Conservation (phyloP, 768 basidiomycete genomes). For the Pisolithus orientalis region DNA sequence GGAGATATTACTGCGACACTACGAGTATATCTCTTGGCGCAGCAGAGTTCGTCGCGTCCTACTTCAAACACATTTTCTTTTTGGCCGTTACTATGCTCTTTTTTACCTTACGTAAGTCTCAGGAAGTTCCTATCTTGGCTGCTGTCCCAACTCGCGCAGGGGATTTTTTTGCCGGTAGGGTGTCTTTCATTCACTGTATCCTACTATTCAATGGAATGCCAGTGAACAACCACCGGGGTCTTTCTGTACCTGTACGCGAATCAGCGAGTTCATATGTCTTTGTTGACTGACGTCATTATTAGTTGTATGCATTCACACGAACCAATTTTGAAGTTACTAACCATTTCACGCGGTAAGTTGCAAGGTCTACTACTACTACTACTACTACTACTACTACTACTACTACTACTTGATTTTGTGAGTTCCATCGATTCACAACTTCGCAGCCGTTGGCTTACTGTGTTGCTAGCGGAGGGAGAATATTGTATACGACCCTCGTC, state of each 20-base stretch:
- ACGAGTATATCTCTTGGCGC: background rate
- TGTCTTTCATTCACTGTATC: background rate
- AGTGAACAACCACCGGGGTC: background rate
- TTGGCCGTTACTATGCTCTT: conserved; percentile 21
- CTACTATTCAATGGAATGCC: background rate
- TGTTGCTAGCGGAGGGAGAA: conserved; percentile 10
- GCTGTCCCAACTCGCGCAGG: no score
- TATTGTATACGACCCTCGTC: conserved; percentile 14
- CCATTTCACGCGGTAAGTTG: conserved; percentile 6
- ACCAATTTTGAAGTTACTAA: background rate
- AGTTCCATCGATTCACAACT: background rate
- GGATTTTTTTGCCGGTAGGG: no score
- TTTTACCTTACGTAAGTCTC: conserved; percentile 13
- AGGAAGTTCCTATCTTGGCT: background rate
- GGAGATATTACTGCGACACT: conserved; percentile 4
- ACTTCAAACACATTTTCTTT: conserved; percentile 13
- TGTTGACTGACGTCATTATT: background rate
- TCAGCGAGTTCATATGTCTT: background rate
- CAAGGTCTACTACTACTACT: conserved; percentile 17
- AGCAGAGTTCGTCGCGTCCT: conserved; percentile 4
- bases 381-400: no score
- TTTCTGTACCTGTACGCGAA: background rate
- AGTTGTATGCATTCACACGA: background rate
- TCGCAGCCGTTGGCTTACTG: background rate
- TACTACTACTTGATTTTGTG: conserved; percentile 19